Percentiles rank a stretch among this genome's conserved stretches.
phyloP scores from a whole-genome alignment of 129 eudicot genomes.

The Escallonia rubra region DNA sequence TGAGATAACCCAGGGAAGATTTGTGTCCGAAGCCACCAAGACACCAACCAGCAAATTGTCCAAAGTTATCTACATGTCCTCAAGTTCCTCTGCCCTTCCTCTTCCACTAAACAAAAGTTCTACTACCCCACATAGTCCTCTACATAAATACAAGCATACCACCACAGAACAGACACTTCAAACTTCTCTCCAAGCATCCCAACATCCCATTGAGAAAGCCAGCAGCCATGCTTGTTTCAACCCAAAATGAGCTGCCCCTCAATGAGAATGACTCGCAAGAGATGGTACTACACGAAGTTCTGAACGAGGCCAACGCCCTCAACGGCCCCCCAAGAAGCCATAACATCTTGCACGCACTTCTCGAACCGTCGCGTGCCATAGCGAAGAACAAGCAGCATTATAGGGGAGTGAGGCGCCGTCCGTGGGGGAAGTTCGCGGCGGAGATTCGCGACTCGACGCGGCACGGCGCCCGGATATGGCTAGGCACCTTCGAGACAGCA shows the following conservation, averaged over 20 bases:
- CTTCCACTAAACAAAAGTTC: too few species aligned
- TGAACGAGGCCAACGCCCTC: constrained; percentile 49
- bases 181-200: background rate
- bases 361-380: constrained; percentile 22
- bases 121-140: too few species aligned
- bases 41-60: too few species aligned
- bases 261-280: constrained; percentile 82
- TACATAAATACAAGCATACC: background rate
- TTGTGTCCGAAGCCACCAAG: too few species aligned
- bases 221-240: constrained; percentile 25
- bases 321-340: background rate
- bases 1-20: too few species aligned
- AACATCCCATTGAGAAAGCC: background rate
- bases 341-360: constrained; percentile 1
- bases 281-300: constrained; percentile 54
- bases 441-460: constrained; percentile 73
- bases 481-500: constrained; percentile 75
- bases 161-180: background rate
- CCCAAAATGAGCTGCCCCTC: constrained; percentile 48
- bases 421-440: constrained; percentile 82
- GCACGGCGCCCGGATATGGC: constrained; percentile 66
- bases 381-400: constrained; percentile 39
- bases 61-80: too few species aligned
- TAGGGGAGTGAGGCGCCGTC: constrained; percentile 79
- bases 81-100: too few species aligned